Conservation (phyloP, 805 yeast species). For the Tetrapisispora taiwanensis region DNA sequence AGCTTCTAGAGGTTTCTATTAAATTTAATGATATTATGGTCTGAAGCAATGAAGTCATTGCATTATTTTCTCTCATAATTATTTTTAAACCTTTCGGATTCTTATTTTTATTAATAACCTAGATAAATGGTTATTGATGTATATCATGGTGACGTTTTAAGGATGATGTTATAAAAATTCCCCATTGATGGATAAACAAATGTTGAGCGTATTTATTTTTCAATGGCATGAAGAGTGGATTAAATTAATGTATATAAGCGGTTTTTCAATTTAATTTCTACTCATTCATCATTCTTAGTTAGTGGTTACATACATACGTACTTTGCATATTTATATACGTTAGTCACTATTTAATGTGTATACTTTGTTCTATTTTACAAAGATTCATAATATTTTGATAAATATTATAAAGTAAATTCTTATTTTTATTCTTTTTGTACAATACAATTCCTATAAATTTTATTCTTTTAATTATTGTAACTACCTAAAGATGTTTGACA, state of each 20-base stretch:
- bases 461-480: too few relatives aligned
- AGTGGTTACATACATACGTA: constrained; percentile 3
- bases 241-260: constrained; percentile 1
- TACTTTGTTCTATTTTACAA: constrained; percentile 5
- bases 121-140: background rate
- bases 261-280: constrained; percentile 1
- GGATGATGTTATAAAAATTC: background rate
- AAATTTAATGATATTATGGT: constrained; percentile 1
- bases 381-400: background rate
- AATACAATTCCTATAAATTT: too few relatives aligned
- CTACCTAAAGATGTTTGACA: too few relatives aligned
- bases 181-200: background rate
- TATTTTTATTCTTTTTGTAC: background rate
- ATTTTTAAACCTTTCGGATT: background rate
- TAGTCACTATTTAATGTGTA: constrained; percentile 4
- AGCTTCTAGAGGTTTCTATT: constrained; percentile 29
- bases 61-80: background rate
- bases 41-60: background rate
- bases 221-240: background rate
- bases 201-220: background rate
- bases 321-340: constrained; percentile 16
- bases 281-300: constrained; percentile 1
- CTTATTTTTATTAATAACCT: background rate
- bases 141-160: background rate
- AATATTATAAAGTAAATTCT: background rate